Percentiles rank a stretch among this genome's conserved stretches.
phyloP scores from a whole-genome alignment of 257 asterid genomes.

The Leptodermis oblonga region DNA sequence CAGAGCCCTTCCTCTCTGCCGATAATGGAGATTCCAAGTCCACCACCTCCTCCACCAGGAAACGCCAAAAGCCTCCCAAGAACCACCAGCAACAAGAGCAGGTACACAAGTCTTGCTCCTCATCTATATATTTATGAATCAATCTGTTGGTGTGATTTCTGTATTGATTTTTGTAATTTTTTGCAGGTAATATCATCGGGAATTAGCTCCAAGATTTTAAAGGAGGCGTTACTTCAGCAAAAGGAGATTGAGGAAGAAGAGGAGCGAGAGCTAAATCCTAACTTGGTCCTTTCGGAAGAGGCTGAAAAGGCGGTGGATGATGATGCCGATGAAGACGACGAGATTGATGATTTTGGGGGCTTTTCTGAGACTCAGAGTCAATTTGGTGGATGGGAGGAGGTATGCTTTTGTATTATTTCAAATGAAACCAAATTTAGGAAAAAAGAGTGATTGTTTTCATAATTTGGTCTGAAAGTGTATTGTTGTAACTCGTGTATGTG shows the following conservation, averaged over 20 bases:
- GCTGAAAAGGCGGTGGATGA: conserved; percentile 27
- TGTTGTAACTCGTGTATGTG: not conserved
- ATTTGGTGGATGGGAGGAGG: conserved; percentile 65
- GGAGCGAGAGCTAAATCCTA: conserved; percentile 31
- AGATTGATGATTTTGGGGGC: conserved; percentile 62
- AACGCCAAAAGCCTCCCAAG: conserved; percentile 62
- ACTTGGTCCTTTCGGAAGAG: conserved; percentile 28
- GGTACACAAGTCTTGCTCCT: conserved; percentile 25
- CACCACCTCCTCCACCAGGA: conserved; percentile 46
- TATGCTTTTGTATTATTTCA: conserved; percentile 11
- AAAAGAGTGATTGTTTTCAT: not conserved
- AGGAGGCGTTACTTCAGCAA: conserved; percentile 78
- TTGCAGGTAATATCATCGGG: conserved; percentile 42
- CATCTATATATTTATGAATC: not conserved
- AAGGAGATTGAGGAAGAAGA: conserved; percentile 83
- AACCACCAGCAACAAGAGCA: conserved; percentile 62
- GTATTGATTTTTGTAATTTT: not conserved
- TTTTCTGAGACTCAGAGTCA: conserved; percentile 70
- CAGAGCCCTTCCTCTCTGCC: conserved; percentile 57
- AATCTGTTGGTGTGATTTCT: not conserved
- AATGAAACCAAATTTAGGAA: not conserved
- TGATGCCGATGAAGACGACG: conserved; percentile 44
- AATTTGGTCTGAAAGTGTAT: not conserved
- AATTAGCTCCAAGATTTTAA: conserved; percentile 74
- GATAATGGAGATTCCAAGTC: conserved; percentile 40